Evolutionary conservation across 352 stramenopile genomes (phyloP), one percentile per base, ranked within the genome.

Genomic region (Globisporangium lucens): DNA sequence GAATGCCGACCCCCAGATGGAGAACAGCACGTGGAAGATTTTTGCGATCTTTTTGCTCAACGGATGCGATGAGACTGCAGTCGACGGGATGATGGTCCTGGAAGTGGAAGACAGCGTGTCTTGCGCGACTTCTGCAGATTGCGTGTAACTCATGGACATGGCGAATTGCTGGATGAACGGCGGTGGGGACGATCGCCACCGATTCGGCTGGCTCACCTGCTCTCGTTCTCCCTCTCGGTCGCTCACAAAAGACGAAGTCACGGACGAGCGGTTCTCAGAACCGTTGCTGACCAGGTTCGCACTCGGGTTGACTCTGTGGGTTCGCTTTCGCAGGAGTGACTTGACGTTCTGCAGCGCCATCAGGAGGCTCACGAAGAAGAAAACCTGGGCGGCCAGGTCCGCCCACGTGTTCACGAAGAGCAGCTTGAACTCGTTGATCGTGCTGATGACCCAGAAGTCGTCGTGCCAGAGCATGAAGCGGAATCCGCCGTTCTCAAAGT

Each of bases 291-390:
- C 29, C 7, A 12, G 10, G 4, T n/a, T 22, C 9, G 53, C 1
- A 3, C 30, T 27, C 9, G 53, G 53, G 53, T 41, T 43, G 13
- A 58, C n/a, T 24, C 41, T 8, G 8, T 29, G 36, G 36, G 49
- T 63, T 15, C 15, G 43, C 59, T 53, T 57, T 9, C 53, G 56
- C n/a, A 79, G 5, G 2, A 83, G 56, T 6, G 57, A 62, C 43
- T 85, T 85, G 61, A 77, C 65, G 9, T 65, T 75, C 33, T 75
- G 66, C 53, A 82, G 63, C 6, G 70, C 74, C 7, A 27, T 29
- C 2, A 87, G 30, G 38, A 82, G 67, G 9, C 75, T 71, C 6
- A 79, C 13, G 6, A 73, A 77, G 22, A 87, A 85, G 1, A 87
- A 38, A 2, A 85, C 36, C 1, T 71, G 69, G 49, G 72, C 74